Percentiles rank a stretch among this genome's conserved stretches.
Conservation (phyloP, 169 alveolate genomes). For the Haemoproteus tartakovskyi region DNA sequence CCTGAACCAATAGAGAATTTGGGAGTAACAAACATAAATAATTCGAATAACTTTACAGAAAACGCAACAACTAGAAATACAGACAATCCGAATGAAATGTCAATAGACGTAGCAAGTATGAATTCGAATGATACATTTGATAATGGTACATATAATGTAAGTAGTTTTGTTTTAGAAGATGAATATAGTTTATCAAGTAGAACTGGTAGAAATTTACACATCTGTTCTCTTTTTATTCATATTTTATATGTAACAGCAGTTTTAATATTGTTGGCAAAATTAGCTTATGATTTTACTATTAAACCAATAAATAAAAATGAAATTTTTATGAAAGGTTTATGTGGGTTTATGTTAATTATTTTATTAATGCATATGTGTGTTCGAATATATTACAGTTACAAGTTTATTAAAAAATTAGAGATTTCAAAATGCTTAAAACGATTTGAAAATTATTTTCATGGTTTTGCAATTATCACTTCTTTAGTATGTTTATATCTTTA, state of each 20-base stretch:
- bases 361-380: conserved; percentile 26
- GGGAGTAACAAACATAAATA: no score
- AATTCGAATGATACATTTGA: background rate
- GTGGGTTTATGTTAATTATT: conserved; percentile 22
- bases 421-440: conserved; percentile 28
- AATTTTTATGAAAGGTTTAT: conserved; percentile 1
- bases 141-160: conserved; percentile 4
- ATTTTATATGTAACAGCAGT: conserved; percentile 20
- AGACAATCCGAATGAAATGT: no score
- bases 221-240: conserved; percentile 60
- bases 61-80: no score
- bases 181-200: conserved; percentile 41
- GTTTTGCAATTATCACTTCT: conserved; percentile 12
- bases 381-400: conserved; percentile 11
- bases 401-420: conserved; percentile 12
- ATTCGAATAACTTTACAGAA: no score
- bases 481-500: conserved; percentile 25
- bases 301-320: background rate
- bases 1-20: no score
- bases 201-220: conserved; percentile 39
- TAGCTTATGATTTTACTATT: conserved; percentile 10
- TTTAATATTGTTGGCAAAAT: conserved; percentile 11
- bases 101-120: no score
- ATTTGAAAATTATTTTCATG: conserved; percentile 27
- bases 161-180: conserved; percentile 55